Percentiles rank a stretch among this genome's conserved stretches.
Evolutionary conservation across 164 flowering plant species (phyloP).

Genomic region (Chimonanthus salicifolius): DNA sequence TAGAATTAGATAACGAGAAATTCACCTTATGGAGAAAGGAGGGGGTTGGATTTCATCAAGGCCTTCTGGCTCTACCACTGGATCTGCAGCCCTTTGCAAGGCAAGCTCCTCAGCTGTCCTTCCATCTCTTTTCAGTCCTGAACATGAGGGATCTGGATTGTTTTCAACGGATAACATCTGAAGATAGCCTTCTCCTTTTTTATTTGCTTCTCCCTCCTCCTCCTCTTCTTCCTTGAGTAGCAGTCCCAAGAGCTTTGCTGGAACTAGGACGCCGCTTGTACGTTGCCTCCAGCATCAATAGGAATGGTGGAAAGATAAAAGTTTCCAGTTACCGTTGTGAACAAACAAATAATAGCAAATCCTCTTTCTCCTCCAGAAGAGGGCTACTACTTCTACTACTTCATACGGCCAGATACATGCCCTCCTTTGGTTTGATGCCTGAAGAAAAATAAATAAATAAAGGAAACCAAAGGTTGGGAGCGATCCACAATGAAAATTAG

Average conservation of each 20-base stretch:
- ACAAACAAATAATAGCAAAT: neutral
- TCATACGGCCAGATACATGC: neutral
- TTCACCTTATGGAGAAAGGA: constrained; percentile 79
- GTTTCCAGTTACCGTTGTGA: neutral
- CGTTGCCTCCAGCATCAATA: constrained; percentile 45
- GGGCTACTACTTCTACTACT: neutral
- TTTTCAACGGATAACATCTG: constrained; percentile 92
- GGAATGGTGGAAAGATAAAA: neutral
- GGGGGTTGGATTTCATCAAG: constrained; percentile 21
- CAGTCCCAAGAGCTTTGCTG: constrained; percentile 17
- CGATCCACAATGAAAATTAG: neutral
- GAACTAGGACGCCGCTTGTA: constrained; percentile 17
- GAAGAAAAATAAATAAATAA: constrained; percentile 5
- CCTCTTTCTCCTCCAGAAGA: neutral
- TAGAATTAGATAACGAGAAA: neutral
- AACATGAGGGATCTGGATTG: constrained; percentile 60
- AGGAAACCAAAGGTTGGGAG: constrained; percentile 15
- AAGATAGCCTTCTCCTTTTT: constrained; percentile 43
- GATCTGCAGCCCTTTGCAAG: constrained; percentile 28
- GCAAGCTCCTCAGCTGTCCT: constrained; percentile 26
- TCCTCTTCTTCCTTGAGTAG: constrained; percentile 8
- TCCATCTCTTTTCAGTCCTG: constrained; percentile 39
- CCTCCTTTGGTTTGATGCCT: constrained; percentile 11
- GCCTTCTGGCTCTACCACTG: constrained; percentile 24
- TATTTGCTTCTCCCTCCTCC: constrained; percentile 33